Evolutionary conservation across 1,284 basidiomycete genomes (phyloP), one percentile per base, ranked within the genome.

Genomic region (Kalmanozyma brasiliensis): DNA sequence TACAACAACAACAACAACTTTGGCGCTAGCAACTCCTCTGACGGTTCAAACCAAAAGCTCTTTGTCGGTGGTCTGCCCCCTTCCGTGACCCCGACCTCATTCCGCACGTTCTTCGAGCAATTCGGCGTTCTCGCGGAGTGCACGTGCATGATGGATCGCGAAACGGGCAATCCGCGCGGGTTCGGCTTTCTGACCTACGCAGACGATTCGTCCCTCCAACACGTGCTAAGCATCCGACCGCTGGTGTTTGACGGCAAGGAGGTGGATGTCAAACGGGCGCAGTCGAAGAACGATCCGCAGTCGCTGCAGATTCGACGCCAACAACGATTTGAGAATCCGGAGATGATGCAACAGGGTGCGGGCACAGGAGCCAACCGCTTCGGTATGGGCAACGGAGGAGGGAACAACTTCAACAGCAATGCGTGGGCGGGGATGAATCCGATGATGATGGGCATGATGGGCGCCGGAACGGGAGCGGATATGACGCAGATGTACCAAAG

Each of bases 101-200:
- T 98, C 89, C 89, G 91, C 66, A 87, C 89, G 58, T 96, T 91
- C 84, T 95, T 98, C 83, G 88, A 89, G 38, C 91, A 94, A 80
- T 87, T 85, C 78, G 96, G 95, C 60, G 90, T 89, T 73, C 93
- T 99, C 63, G 90, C 94, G 78, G 95, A 98, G 82, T 93, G 94
- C 46, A 98, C 94, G 0, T 93, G 98, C 78, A 98, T 99, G 96
- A 88, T 97, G 78, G 96, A 99, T 84, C 90, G 94, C 49, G 93
- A 98, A 82, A 97, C 93, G 16, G 91, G 92, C 30, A 85, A 94
- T 44, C 94, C 92, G 83, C 95, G 98, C 82, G 96, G 96, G 6
- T 99, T 98, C 76, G 96, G 96, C 0, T 99, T 99, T 80, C 90
- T 98, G 19, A 96, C 93, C 0, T 96, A 97, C 76, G 86, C 85